Conservation (phyloP, 2,329 filamentous ascomycete species). For the Penicillium expansum region DNA sequence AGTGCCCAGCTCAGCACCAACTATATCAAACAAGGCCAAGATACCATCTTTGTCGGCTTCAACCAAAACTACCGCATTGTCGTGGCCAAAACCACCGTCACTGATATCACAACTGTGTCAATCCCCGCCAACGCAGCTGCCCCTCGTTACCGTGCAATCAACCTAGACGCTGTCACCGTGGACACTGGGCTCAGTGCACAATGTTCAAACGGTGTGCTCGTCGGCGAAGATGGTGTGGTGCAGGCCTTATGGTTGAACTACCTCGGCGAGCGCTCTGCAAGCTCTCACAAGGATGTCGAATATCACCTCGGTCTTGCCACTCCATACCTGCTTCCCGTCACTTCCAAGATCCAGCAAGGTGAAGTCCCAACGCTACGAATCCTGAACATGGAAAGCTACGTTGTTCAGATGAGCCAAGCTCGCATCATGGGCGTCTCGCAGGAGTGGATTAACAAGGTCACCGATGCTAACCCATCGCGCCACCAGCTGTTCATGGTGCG, state of each 20-base stretch:
- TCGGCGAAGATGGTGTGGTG: slow-evolving; percentile 85
- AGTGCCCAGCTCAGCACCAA: slow-evolving; percentile 79
- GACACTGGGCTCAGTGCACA: slow-evolving; percentile 88
- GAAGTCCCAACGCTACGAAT: slow-evolving; percentile 80
- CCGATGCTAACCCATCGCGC: slow-evolving; percentile 81
- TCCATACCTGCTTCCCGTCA: slow-evolving; percentile 82
- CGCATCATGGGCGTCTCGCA: slow-evolving; percentile 96
- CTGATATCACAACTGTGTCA: slow-evolving; percentile 93
- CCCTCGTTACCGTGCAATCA: slow-evolving; percentile 89
- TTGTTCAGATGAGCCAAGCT: slow-evolving; percentile 94
- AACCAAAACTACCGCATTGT: slow-evolving; percentile 94
- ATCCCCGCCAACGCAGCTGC: slow-evolving; percentile 92
- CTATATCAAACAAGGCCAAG: slow-evolving; percentile 85
- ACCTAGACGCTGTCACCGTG: slow-evolving; percentile 94
- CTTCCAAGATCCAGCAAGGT: slow-evolving; percentile 78
- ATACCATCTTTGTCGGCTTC: slow-evolving; percentile 97
- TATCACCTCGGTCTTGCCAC: slow-evolving; percentile 93
- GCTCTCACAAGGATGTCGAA: slow-evolving; percentile 84
- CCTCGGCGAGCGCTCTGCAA: slow-evolving; percentile 78
- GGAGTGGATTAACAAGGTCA: slow-evolving; percentile 90
- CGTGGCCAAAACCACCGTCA: slow-evolving; percentile 89
- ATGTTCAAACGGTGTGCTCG: slow-evolving; percentile 89
- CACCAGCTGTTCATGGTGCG: slow-evolving; percentile 99
- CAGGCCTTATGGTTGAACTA: slow-evolving; percentile 97
- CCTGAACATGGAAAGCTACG: slow-evolving; percentile 88